A percentile compares a stretch with the other conserved stretches of the same genome.
Evolutionary conservation across 352 stramenopile genomes (phyloP).

Genomic region (Globisporangium paroecandrum): DNA sequence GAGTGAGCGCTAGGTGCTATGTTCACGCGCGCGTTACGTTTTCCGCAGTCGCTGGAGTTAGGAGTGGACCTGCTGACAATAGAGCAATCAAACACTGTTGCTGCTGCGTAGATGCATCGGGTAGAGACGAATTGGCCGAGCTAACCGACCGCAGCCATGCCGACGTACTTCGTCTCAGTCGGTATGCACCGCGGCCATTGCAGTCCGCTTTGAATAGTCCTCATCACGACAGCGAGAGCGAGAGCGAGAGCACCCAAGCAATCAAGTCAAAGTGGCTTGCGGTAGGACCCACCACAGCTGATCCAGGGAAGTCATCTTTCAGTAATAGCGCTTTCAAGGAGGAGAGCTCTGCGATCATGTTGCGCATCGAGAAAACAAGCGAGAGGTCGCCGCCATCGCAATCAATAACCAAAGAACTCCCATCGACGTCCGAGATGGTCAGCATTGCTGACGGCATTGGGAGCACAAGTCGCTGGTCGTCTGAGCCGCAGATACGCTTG

Average conservation of each 20-base stretch:
- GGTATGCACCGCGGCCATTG: neutral
- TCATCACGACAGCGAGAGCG: no score
- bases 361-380: constrained; percentile 8
- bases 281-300: no score
- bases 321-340: neutral
- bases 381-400: no score
- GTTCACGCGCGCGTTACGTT: neutral
- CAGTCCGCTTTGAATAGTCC: neutral
- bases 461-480: neutral
- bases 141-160: constrained; percentile 17
- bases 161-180: neutral
- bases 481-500: neutral
- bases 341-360: constrained; percentile 3
- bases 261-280: neutral
- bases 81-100: neutral
- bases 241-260: neutral
- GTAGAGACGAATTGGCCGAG: constrained; percentile 25
- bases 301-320: no score
- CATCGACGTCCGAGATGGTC: constrained; percentile 46
- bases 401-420: constrained; percentile 16
- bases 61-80: no score
- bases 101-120: constrained; percentile 21
- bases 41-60: no score
- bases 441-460: constrained; percentile 14
- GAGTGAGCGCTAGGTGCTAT: neutral